phyloP scores from a whole-genome alignment of 805 yeast species.

The Yamadazyma insecticola region DNA sequence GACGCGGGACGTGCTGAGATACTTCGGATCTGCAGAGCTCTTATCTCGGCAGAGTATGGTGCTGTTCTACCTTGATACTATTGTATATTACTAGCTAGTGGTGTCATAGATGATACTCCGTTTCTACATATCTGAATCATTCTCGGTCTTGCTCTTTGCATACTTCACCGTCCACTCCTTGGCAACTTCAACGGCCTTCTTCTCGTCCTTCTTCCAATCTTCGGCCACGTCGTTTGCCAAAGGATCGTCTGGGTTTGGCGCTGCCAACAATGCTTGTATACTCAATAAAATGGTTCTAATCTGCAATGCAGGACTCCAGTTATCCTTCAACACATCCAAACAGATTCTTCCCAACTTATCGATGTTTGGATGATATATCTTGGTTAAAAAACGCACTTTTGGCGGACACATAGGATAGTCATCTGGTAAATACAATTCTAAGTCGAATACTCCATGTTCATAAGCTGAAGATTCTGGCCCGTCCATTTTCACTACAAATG shows the following conservation, averaged over 20 bases:
- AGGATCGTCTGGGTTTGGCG: constrained; percentile 98
- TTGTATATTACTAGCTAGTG: too few relatives aligned
- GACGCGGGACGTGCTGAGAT: too few relatives aligned
- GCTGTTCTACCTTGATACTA: too few relatives aligned
- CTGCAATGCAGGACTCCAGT: constrained; percentile 98
- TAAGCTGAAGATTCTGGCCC: constrained; percentile 93
- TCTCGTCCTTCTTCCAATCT: constrained; percentile 87
- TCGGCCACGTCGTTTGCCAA: constrained; percentile 97
- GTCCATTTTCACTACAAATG: constrained; percentile 85
- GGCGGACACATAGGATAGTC: constrained; percentile 99
- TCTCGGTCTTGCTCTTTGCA: constrained; percentile 35
- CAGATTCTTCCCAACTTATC: constrained; percentile 95
- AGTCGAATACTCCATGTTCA: constrained; percentile 70
- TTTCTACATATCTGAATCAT: too few relatives aligned
- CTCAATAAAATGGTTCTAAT: constrained; percentile 88
- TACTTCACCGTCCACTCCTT: constrained; percentile 64
- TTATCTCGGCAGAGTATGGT: too few relatives aligned
- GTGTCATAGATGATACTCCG: too few relatives aligned
- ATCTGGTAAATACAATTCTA: constrained; percentile 89
- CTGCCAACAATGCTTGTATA: constrained; percentile 88
- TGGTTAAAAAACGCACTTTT: constrained; percentile 87
- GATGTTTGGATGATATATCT: constrained; percentile 94
- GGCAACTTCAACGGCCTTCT: constrained; percentile 76
- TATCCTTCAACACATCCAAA: constrained; percentile 87
- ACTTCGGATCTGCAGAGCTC: too few relatives aligned